Conservation (phyloP, 139 green algal species). For the Chlamydomonas schloesseri region DNA sequence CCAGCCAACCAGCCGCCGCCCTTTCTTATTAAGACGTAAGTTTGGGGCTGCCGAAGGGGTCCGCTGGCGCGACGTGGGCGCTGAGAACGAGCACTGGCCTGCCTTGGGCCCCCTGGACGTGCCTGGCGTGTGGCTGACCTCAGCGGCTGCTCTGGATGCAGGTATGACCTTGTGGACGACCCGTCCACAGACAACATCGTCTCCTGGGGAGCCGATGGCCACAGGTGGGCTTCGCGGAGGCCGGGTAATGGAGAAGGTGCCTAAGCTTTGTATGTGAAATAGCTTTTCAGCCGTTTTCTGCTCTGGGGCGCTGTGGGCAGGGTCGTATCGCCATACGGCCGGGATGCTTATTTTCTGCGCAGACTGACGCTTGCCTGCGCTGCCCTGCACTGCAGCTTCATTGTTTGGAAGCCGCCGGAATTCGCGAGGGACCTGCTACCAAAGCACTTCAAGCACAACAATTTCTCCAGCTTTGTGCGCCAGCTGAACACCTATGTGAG, state of each 20-base stretch:
- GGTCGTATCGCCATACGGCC: too few relatives aligned
- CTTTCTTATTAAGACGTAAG: conserved; percentile 80
- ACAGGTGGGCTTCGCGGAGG: conserved; percentile 71
- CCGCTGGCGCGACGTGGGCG: too few relatives aligned
- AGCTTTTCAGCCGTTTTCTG: too few relatives aligned
- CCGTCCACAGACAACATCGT: conserved; percentile 81
- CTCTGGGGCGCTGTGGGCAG: too few relatives aligned
- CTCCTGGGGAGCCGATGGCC: conserved; percentile 87
- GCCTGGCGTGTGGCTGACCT: too few relatives aligned
- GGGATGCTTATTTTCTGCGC: too few relatives aligned
- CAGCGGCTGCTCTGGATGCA: conserved; percentile 51
- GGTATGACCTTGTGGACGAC: conserved; percentile 96
- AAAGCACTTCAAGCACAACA: conserved; percentile 98
- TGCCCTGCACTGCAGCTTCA: conserved; percentile 75
- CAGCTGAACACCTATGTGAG: conserved; percentile 98
- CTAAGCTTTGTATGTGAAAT: too few relatives aligned
- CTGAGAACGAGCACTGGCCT: too few relatives aligned
- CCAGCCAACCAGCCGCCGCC: conserved; percentile 56
- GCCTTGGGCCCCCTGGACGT: too few relatives aligned
- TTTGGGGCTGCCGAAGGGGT: too few relatives aligned
- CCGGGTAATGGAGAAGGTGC: too few relatives aligned
- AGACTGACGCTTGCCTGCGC: too few relatives aligned
- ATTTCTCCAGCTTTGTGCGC: conserved; percentile 96
- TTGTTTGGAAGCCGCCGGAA: conserved; percentile 93
- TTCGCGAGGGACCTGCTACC: conserved; percentile 93